Percentiles rank a stretch among this genome's conserved stretches.
These are phyloP conservation scores for Pseudovirgaria hyperparasitica DNA, from an alignment of 2,329 filamentous ascomycete genomes.

Conservation along the genomic window DNA sequence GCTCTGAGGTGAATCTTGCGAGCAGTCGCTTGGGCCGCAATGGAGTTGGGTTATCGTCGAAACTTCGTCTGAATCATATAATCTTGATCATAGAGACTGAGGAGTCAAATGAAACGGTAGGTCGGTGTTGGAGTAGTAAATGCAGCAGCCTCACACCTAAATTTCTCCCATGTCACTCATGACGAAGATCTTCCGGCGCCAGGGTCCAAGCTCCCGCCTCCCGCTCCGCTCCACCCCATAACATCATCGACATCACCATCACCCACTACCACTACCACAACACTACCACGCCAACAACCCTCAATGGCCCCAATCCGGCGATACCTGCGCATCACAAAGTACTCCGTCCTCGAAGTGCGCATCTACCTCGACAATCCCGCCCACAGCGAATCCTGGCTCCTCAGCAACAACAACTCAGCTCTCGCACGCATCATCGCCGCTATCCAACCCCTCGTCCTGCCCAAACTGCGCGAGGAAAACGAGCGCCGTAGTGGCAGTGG, in stretches of 20 bases:
- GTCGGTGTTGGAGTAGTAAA: no score
- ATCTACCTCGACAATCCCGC: conserved; percentile 91
- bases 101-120: no score
- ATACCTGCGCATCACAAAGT: conserved; percentile 83
- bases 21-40: no score
- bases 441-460: conserved; percentile 73
- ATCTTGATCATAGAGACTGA: no score
- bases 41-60: no score
- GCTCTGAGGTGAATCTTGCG: no score
- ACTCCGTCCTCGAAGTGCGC: conserved; percentile 89
- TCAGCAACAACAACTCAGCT: conserved; percentile 62
- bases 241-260: not conserved
- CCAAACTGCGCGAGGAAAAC: conserved; percentile 81
- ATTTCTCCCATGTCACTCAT: no score
- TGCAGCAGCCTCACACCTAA: no score
- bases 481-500: conserved; percentile 50
- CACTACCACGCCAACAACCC: not conserved
- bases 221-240: not conserved
- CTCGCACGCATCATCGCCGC: conserved; percentile 74
- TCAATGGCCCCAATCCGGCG: conserved; percentile 76
- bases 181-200: not conserved
- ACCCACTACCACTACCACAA: not conserved
- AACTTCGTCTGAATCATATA: no score
- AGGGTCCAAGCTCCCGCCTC: not conserved
- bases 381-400: conserved; percentile 70